phyloP scores from a whole-genome alignment of 2,329 filamentous ascomycete species.

The Ceratocystis alfenasii region DNA sequence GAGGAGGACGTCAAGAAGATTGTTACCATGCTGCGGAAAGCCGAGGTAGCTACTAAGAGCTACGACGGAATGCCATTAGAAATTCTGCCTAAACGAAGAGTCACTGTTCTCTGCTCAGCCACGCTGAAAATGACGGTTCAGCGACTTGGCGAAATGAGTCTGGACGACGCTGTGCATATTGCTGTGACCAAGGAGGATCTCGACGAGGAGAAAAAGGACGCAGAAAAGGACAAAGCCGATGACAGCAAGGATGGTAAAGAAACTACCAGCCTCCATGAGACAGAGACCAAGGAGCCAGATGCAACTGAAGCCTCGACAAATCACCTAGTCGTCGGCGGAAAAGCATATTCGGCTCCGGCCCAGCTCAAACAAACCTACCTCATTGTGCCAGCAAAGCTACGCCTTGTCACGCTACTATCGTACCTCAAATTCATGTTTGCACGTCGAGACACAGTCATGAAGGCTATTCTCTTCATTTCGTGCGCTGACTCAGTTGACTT shows the following conservation, averaged over 20 bases:
- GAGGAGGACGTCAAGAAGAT: conserved; percentile 87
- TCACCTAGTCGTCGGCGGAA: conserved; percentile 20
- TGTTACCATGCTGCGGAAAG: conserved; percentile 62
- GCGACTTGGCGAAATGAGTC: conserved; percentile 81
- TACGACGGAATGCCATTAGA: conserved; percentile 47
- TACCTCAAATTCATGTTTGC: conserved; percentile 79
- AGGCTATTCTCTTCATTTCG: conserved; percentile 91
- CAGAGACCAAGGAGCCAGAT: background rate
- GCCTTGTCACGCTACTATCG: conserved; percentile 75
- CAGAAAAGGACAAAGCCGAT: conserved; percentile 32
- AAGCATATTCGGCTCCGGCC: conserved; percentile 65
- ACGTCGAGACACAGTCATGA: conserved; percentile 83
- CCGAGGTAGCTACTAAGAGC: conserved; percentile 46
- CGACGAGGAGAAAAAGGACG: conserved; percentile 25
- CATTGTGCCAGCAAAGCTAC: conserved; percentile 76
- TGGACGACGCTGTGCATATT: conserved; percentile 84
- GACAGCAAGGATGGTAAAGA: background rate
- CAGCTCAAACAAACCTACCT: conserved; percentile 90
- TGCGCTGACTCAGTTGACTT: conserved; percentile 97
- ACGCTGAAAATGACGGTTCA: conserved; percentile 98
- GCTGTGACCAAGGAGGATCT: conserved; percentile 49
- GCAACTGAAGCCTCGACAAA: conserved; percentile 10
- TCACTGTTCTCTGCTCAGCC: conserved; percentile 86
- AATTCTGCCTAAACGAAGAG: conserved; percentile 60
- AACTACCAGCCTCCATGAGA: background rate